Evolutionary conservation across 1,284 basidiomycete species (phyloP), one percentile per base, ranked within the genome.

Genomic region (Ustilago bromivora): DNA sequence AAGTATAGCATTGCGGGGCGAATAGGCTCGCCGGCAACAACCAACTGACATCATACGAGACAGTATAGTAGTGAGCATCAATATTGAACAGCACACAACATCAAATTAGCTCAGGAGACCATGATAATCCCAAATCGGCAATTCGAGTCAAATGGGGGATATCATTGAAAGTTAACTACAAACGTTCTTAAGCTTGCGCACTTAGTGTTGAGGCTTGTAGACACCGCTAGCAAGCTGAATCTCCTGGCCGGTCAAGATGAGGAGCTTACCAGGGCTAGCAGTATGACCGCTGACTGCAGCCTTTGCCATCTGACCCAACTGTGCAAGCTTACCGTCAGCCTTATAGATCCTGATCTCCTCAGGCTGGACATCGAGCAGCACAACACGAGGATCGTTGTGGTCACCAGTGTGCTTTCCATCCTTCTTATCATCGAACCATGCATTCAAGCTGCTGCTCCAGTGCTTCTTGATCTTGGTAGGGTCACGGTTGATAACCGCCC

Each of bases 341-440:
- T 81, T 75, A 54, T 79, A 80, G n/a, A 73, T 46, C 4, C 65
- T 53, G 49, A 88, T 87, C 80, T 94, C 93, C 31, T 91, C 89
- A 0, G 95, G 94, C 58, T 92, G 86, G 52, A 97, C 91, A 85
- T 95, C 91, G 78, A 97, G 92, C 46, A 94, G 85, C 1, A 91
- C 89, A 4, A 97, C 90, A 34, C 95, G 90, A 0, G 94, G 93
- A 78, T 97, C 95, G 66, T 90, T 88, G 62, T 90, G 89, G 82
- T 92, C 90, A 38, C 95, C 95, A 73, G 91, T 93, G 86, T 95
- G 93, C 17, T 92, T 87, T n/a, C 93, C 93, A 79, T 96, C 95
- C 55, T 91, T 91, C 71, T 95, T 88, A 85, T 96, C 92, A 23
- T 93, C 93, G 82, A 96, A 96, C 90, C 94, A 96, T 0, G 92